A percentile compares a stretch with the other conserved stretches of the same genome.
These are phyloP conservation scores for Fulvia fulva DNA, from an alignment of 2,329 filamentous ascomycete genomes.

Conservation along the genomic window DNA sequence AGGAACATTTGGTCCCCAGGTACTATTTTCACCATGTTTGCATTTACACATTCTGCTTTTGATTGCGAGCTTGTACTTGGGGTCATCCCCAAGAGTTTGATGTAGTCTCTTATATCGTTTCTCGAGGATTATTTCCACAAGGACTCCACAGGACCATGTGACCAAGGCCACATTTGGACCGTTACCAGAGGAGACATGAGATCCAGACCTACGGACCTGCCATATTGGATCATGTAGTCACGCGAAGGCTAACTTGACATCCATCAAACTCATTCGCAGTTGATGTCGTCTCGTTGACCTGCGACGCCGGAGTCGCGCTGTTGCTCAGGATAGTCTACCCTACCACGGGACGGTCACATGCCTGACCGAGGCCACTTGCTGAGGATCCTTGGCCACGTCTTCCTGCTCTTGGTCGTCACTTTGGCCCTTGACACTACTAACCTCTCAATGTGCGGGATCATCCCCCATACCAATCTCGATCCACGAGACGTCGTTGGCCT, in stretches of 20 bases:
- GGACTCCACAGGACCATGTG: not conserved
- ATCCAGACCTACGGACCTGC: not conserved
- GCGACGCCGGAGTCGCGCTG: not conserved
- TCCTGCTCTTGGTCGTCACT: too few species aligned
- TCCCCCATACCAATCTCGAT: too few species aligned
- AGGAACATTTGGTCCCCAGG: slow-evolving; percentile 36
- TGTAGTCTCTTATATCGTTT: slow-evolving; percentile 16
- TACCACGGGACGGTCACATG: not conserved
- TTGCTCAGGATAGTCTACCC: not conserved
- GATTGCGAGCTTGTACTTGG: slow-evolving; percentile 17
- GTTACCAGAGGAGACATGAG: not conserved
- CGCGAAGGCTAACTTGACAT: slow-evolving; percentile 2
- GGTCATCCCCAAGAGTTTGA: slow-evolving; percentile 9
- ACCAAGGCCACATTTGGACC: not conserved
- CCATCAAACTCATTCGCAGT: slow-evolving; percentile 3
- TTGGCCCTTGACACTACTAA: too few species aligned
- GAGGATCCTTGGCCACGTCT: too few species aligned
- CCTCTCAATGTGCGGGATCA: too few species aligned
- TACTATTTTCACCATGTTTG: slow-evolving; percentile 30
- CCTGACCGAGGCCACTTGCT: not conserved
- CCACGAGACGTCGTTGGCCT: too few species aligned
- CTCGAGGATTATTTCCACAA: not conserved
- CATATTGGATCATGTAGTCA: not conserved
- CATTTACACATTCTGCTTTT: slow-evolving; percentile 12
- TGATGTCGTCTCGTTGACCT: slow-evolving; percentile 5